Evolutionary conservation across 2,329 filamentous ascomycete genomes (phyloP).

Genomic region (Fusarium algeriense): DNA sequence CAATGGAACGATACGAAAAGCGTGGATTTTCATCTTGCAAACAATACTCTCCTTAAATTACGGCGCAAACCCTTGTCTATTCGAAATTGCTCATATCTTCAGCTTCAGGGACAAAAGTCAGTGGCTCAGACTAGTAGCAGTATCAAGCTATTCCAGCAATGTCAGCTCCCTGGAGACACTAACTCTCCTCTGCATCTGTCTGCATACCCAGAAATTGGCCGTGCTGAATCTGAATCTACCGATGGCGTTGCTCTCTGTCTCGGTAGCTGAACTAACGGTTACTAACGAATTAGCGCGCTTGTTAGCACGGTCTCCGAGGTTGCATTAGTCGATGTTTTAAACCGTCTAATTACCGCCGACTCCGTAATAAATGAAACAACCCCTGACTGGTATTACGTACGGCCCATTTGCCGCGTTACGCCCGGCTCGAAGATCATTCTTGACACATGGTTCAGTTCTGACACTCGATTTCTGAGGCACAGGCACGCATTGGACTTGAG

Average conservation of each 20-base stretch:
- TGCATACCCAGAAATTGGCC: neutral
- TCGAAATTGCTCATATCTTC: neutral
- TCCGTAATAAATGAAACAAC: conserved; percentile 5
- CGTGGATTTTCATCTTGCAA: neutral
- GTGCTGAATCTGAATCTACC: conserved; percentile 5
- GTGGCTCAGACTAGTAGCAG: neutral
- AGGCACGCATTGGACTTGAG: neutral
- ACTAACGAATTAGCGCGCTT: neutral
- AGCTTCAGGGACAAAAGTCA: neutral
- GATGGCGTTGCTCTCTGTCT: conserved; percentile 4
- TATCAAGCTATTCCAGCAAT: neutral
- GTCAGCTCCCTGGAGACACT: neutral
- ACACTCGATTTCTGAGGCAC: neutral
- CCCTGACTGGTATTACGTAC: neutral
- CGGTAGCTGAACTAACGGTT: conserved; percentile 1
- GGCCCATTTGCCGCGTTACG: conserved; percentile 9
- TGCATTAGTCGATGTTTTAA: neutral
- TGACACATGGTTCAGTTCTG: neutral
- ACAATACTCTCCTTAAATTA: neutral
- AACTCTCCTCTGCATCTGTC: too few species aligned
- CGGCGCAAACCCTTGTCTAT: neutral
- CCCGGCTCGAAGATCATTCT: neutral
- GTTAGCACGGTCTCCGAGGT: neutral
- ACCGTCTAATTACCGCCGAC: conserved; percentile 8
- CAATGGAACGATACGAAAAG: neutral